Percentiles rank a stretch among this genome's conserved stretches.
Conservation (phyloP, 2,329 filamentous ascomycete genomes). For the Aspergillus versicolor region DNA sequence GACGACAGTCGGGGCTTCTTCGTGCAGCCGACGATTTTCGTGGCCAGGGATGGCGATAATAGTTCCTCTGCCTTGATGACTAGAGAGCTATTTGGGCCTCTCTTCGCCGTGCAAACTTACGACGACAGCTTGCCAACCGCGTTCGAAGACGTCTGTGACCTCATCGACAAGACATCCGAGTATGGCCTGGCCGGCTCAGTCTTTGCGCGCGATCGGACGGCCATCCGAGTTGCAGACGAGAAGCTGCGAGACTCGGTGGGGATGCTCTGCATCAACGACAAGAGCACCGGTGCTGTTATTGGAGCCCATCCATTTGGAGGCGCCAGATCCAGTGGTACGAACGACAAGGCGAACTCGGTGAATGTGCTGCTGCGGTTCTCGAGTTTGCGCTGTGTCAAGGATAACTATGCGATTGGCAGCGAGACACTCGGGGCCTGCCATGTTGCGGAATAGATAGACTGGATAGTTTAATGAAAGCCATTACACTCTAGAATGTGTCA, state of each 20-base stretch:
- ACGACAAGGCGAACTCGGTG: slow-evolving; percentile 68
- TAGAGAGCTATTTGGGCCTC: slow-evolving; percentile 77
- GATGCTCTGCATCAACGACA: slow-evolving; percentile 44
- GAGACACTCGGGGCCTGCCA: background rate
- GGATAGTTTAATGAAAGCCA: too few relatives aligned
- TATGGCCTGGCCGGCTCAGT: slow-evolving; percentile 39
- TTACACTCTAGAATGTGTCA: too few relatives aligned
- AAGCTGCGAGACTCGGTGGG: slow-evolving; percentile 38
- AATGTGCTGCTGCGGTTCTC: slow-evolving; percentile 63
- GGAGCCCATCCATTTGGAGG: slow-evolving; percentile 73
- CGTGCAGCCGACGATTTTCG: slow-evolving; percentile 77
- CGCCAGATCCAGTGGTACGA: slow-evolving; percentile 66
- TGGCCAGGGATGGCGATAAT: slow-evolving; percentile 47
- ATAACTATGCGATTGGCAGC: background rate
- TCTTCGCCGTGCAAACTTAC: slow-evolving; percentile 73
- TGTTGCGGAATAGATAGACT: background rate
- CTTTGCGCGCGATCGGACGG: slow-evolving; percentile 38
- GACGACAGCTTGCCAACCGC: slow-evolving; percentile 54
- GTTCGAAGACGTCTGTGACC: slow-evolving; percentile 53
- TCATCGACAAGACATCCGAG: slow-evolving; percentile 48
- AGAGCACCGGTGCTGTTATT: slow-evolving; percentile 67
- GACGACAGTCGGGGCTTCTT: slow-evolving; percentile 75
- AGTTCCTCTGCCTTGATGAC: slow-evolving; percentile 57
- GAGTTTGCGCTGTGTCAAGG: slow-evolving; percentile 62
- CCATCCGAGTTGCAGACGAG: slow-evolving; percentile 37